Conservation (phyloP, 768 basidiomycete species). For the Clitopilus hobsonii region DNA sequence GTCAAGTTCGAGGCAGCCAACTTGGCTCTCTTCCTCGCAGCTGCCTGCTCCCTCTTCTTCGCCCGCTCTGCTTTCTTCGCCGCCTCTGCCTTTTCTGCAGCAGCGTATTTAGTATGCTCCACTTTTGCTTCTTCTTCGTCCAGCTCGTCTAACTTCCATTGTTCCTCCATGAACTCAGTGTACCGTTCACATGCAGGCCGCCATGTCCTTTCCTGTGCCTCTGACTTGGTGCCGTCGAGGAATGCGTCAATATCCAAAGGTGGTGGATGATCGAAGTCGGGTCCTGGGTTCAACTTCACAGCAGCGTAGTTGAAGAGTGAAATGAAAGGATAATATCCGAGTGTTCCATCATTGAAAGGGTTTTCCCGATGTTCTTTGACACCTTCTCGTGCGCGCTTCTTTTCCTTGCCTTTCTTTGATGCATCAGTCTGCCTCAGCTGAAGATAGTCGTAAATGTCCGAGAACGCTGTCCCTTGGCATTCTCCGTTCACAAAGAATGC, state of each 20-base stretch:
- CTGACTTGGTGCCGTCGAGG: constrained; percentile 28
- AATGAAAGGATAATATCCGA: constrained; percentile 95
- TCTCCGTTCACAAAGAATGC: constrained; percentile 93
- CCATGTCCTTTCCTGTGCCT: constrained; percentile 49
- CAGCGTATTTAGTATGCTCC: constrained; percentile 35
- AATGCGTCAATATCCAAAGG: constrained; percentile 72
- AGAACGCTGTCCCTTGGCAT: constrained; percentile 78
- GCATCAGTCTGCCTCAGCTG: constrained; percentile 66
- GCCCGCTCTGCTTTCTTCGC: constrained; percentile 46
- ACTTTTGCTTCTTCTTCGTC: constrained; percentile 68
- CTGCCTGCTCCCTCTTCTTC: constrained; percentile 46
- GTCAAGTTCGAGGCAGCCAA: constrained; percentile 26
- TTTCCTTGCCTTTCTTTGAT: constrained; percentile 60
- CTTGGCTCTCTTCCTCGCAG: constrained; percentile 47
- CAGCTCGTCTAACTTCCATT: constrained; percentile 67
- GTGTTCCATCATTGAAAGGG: constrained; percentile 86
- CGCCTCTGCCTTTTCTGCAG: constrained; percentile 36
- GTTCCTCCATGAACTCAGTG: constrained; percentile 78
- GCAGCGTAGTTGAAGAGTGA: constrained; percentile 89
- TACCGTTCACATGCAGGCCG: constrained; percentile 83
- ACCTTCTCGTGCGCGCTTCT: constrained; percentile 58
- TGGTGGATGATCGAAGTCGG: constrained; percentile 77
- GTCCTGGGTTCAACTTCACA: constrained; percentile 85
- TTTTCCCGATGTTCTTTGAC: constrained; percentile 79
- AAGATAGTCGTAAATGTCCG: constrained; percentile 85